Percentiles rank a stretch among this genome's conserved stretches.
Evolutionary conservation across 106 monocot genomes (phyloP).

Genomic region (Dendrobium huoshanense): DNA sequence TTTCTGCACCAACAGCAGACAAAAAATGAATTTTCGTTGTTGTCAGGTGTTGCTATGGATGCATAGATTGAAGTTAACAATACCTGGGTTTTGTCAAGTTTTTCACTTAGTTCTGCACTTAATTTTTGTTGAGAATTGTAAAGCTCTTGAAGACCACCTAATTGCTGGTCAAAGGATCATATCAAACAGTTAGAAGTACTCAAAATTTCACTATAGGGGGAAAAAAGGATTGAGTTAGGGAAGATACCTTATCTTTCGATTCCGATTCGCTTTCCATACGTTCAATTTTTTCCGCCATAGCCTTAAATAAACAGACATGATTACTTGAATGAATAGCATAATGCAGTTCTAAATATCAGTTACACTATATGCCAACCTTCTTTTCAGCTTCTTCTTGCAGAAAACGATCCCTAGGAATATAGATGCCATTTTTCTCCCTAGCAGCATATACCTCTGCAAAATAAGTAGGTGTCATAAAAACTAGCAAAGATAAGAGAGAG

Average conservation of each 20-base stretch:
- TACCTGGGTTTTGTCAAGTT: conserved; percentile 85
- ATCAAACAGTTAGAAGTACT: conserved; percentile 1
- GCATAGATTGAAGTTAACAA: neutral
- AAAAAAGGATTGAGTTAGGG: neutral
- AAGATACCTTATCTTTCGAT: conserved; percentile 79
- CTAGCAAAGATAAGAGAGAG: neutral
- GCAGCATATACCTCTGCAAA: conserved; percentile 91
- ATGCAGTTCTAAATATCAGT: neutral
- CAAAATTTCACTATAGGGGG: neutral
- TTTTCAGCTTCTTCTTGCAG: conserved; percentile 91
- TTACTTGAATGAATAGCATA: neutral
- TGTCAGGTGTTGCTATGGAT: neutral
- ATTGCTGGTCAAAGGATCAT: conserved; percentile 54
- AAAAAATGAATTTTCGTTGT: neutral
- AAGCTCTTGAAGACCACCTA: conserved; percentile 81
- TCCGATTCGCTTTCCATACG: conserved; percentile 72
- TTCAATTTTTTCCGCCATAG: conserved; percentile 91
- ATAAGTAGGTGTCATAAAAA: neutral
- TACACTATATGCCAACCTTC: conserved; percentile 42
- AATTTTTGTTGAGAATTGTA: conserved; percentile 74
- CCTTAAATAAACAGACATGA: conserved; percentile 26
- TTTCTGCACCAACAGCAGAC: conserved; percentile 43
- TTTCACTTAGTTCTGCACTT: conserved; percentile 65
- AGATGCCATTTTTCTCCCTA: conserved; percentile 98
- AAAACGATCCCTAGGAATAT: conserved; percentile 87